Percentiles rank a stretch among this genome's conserved stretches.
These are phyloP conservation scores for Lagenaria siceraria DNA, from an alignment of 306 rosid species.

Conservation along the genomic window DNA sequence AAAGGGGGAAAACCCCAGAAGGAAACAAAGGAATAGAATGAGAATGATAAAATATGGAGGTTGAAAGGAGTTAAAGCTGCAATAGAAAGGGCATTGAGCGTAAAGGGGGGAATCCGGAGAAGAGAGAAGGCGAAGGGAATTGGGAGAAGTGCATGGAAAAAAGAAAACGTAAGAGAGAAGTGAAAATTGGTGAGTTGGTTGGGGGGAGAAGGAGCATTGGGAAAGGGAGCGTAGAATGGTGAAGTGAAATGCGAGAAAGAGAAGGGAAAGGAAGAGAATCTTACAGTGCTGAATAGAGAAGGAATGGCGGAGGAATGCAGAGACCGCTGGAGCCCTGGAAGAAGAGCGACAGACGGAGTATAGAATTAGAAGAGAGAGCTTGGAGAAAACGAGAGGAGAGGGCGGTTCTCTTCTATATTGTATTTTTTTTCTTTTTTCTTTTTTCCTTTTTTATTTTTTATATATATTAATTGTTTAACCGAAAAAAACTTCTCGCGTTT, in stretches of 20 bases:
- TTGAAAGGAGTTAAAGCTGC: too few relatives aligned
- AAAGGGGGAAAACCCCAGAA: not conserved
- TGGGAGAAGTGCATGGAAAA: not conserved
- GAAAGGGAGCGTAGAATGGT: not conserved
- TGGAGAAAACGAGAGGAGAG: not conserved
- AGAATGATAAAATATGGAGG: not conserved
- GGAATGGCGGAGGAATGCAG: slow-evolving; percentile 1
- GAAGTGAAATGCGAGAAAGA: not conserved
- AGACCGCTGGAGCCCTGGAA: not conserved
- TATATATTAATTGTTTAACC: not conserved
- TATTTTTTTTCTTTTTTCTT: not conserved
- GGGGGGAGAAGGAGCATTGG: not conserved
- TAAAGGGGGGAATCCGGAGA: not conserved
- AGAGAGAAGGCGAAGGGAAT: not conserved
- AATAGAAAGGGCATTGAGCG: not conserved
- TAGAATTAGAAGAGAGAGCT: not conserved
- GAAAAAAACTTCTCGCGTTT: not conserved
- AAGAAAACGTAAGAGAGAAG: not conserved
- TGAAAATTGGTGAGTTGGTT: not conserved
- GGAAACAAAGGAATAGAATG: not conserved
- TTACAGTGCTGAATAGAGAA: not conserved
- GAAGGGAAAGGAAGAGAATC: not conserved
- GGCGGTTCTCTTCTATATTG: slow-evolving; percentile 9
- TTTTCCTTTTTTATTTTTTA: not conserved
- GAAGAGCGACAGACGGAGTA: not conserved